Evolutionary conservation across 139 green algal species (phyloP).

Genomic region (Spirogloea muscicola): DNA sequence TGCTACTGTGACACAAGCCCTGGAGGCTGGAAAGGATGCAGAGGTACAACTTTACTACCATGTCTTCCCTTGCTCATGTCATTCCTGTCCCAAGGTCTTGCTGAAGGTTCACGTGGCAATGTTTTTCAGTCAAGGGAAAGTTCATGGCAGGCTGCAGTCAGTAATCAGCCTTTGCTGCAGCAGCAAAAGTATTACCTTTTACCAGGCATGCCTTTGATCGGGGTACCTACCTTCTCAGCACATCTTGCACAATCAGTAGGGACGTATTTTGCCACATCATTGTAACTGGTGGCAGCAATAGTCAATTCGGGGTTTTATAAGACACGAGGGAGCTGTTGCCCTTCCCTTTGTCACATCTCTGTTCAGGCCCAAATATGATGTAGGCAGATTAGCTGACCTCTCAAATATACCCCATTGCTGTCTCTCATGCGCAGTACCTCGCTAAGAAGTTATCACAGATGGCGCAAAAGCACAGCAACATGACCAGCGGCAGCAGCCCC

Average conservation of each 20-base stretch:
- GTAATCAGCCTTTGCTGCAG: background rate
- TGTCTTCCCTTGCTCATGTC: background rate
- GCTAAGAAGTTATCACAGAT: conserved; percentile 12
- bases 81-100: background rate
- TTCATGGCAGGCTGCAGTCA: background rate
- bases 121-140: background rate
- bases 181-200: background rate
- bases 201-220: too few species aligned
- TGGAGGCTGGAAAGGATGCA: background rate
- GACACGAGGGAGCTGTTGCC: background rate
- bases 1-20: conserved; percentile 32
- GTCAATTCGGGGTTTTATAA: background rate
- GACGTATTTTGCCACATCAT: too few species aligned
- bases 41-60: conserved; percentile 4
- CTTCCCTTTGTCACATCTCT: too few species aligned
- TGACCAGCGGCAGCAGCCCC: conserved; percentile 10
- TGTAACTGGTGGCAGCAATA: background rate
- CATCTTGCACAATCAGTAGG: too few species aligned
- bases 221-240: too few species aligned
- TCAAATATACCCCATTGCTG: background rate
- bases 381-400: too few species aligned
- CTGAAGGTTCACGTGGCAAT: background rate
- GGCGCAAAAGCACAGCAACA: conserved; percentile 17
- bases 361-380: too few species aligned
- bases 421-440: background rate